phyloP scores from a whole-genome alignment of 192 early-diverging fungal genomes.

The Gryganskiella cystojenkinii region DNA sequence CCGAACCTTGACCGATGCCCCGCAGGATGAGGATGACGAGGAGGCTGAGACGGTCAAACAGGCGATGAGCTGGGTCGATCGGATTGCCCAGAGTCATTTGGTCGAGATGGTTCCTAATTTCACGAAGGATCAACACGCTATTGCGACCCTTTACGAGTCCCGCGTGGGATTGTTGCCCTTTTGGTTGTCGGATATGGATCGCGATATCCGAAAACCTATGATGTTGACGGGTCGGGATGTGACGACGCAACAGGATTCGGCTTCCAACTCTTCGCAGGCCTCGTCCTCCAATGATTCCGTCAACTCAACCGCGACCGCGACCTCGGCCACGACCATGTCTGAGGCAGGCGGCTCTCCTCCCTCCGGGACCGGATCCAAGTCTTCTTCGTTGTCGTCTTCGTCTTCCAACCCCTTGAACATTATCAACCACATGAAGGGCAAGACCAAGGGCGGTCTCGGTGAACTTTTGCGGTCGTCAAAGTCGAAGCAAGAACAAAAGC shows the following conservation, averaged over 20 bases:
- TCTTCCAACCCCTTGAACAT: not conserved
- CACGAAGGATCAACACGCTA: conserved; percentile 60
- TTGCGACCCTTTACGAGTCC: conserved; percentile 56
- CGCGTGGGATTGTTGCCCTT: conserved; percentile 59
- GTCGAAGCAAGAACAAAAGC: not conserved
- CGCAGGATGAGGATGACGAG: conserved; percentile 64
- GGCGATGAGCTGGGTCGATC: conserved; percentile 80
- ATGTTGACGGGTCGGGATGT: conserved; percentile 25
- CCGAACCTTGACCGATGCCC: conserved; percentile 34
- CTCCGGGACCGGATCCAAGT: not conserved
- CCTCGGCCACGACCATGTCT: conserved; percentile 20
- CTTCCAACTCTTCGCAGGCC: conserved; percentile 19
- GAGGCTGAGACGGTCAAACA: conserved; percentile 49
- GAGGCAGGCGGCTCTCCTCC: conserved; percentile 1
- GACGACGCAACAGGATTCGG: conserved; percentile 24
- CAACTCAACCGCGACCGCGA: conserved; percentile 12
- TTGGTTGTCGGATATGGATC: conserved; percentile 65
- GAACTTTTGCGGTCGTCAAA: not conserved
- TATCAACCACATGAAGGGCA: not conserved
- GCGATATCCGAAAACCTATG: conserved; percentile 60
- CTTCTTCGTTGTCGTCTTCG: conserved; percentile 4
- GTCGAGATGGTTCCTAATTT: conserved; percentile 63
- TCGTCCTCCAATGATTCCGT: conserved; percentile 29
- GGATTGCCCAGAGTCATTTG: conserved; percentile 75
- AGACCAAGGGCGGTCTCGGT: not conserved